These are phyloP conservation scores for Flueggea neowawraea DNA, from an alignment of 441 rosid species.

Conservation along the genomic window DNA sequence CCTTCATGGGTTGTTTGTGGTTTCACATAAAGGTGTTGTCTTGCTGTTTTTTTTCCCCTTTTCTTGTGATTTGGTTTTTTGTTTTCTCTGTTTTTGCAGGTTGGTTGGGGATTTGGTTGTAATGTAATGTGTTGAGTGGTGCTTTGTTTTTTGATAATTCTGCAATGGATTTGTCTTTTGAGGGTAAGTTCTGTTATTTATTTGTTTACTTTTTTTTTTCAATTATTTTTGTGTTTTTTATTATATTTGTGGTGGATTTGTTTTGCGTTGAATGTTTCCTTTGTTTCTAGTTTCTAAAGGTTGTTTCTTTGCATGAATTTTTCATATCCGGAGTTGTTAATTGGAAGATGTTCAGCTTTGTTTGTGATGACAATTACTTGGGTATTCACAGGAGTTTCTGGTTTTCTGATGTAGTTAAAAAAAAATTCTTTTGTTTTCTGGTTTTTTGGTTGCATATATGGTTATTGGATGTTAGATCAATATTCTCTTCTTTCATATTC, in stretches of 20 bases:
- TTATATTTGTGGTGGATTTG: conserved; percentile 21
- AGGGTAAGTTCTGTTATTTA: conserved; percentile 24
- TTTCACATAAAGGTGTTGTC: neutral
- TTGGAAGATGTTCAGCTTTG: neutral
- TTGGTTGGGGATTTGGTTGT: conserved; percentile 27
- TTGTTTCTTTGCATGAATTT: neutral
- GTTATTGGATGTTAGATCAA: neutral
- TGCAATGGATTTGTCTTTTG: conserved; percentile 46
- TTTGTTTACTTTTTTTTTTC: neutral
- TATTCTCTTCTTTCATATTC: conserved; percentile 6
- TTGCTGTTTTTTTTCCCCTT: neutral
- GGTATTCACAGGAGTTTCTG: conserved; percentile 15
- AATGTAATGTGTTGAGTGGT: conserved; percentile 45
- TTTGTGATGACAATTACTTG: conserved; percentile 12
- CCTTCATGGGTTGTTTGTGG: conserved; percentile 7
- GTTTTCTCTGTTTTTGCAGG: conserved; percentile 38
- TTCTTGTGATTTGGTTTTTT: conserved; percentile 13
- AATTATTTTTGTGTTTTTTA: conserved; percentile 2
- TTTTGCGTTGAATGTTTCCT: conserved; percentile 6
- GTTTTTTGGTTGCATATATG: neutral
- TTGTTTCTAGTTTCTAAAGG: neutral
- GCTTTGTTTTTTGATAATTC: conserved; percentile 16
- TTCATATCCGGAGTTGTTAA: neutral
- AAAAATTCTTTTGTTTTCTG: neutral
- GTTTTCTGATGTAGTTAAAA: conserved; percentile 2